A percentile compares a stretch with the other conserved stretches of the same genome.
Evolutionary conservation across 2,329 filamentous ascomycete species (phyloP).

Genomic region (Magnaporthales sp.): DNA sequence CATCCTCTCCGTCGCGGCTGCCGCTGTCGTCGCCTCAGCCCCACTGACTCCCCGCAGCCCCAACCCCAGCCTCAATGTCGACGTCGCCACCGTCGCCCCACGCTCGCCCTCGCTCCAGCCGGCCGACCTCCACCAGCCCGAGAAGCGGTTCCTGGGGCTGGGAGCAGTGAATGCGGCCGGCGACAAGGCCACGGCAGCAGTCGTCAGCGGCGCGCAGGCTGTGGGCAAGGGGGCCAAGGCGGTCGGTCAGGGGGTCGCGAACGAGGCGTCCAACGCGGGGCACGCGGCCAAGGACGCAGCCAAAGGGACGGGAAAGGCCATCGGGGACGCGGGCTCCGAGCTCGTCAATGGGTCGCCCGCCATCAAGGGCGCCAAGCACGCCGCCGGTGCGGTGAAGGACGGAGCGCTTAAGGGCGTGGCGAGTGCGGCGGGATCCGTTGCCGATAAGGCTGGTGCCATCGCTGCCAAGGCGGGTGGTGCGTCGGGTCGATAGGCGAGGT

Average conservation of each 20-base stretch:
- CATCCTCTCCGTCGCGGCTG: not conserved
- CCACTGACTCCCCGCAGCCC: too few species aligned
- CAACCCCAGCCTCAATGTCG: too few species aligned
- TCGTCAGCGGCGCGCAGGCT: not conserved
- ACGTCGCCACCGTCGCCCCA: too few species aligned
- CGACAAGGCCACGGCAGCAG: too few species aligned
- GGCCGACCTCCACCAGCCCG: too few species aligned
- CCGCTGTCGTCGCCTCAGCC: not conserved
- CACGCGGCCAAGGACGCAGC: not conserved
- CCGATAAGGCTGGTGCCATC: too few species aligned
- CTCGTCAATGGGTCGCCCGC: not conserved
- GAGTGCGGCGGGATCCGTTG: too few species aligned
- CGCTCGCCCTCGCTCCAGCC: not conserved
- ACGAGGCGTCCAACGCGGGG: not conserved
- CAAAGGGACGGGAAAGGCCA: not conserved
- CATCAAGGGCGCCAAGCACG: not conserved
- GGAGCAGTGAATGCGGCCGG: not conserved
- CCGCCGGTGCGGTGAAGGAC: not conserved
- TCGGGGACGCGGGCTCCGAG: not conserved
- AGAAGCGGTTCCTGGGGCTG: too few species aligned
- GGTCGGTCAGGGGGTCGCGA: too few species aligned
- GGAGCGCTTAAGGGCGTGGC: not conserved
- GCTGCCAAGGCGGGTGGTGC: not conserved
- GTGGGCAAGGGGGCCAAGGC: too few species aligned
- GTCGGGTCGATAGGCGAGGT: too few species aligned